Conservation (phyloP, 192 early-diverging fungal genomes). For the Coemansia sp. region DNA sequence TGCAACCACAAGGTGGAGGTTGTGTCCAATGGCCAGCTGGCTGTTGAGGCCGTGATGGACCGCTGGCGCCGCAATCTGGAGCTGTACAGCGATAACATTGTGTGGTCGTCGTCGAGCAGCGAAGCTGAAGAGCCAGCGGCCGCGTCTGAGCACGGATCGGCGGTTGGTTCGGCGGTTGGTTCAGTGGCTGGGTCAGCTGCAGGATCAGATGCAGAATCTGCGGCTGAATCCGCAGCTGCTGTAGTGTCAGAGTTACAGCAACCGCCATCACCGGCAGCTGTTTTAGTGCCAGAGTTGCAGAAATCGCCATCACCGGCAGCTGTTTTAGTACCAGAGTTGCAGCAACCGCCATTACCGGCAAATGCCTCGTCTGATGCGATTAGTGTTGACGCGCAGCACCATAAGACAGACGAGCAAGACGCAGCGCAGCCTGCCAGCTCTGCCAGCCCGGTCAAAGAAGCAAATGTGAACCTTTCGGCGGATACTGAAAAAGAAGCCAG, state of each 20-base stretch:
- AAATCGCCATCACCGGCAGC: neutral
- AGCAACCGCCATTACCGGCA: neutral
- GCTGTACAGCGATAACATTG: slow-evolving; percentile 28
- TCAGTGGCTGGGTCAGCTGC: neutral
- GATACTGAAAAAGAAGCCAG: neutral
- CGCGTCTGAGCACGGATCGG: slow-evolving; percentile 3
- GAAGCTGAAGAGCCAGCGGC: slow-evolving; percentile 13
- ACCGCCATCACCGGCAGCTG: neutral
- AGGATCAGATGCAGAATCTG: neutral
- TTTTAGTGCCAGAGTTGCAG: neutral
- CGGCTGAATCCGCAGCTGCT: too few species aligned
- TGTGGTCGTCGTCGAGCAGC: slow-evolving; percentile 10
- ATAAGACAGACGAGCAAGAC: neutral
- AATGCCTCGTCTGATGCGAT: neutral
- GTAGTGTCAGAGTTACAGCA: neutral
- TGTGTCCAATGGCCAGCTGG: slow-evolving; percentile 76
- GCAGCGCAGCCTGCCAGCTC: neutral
- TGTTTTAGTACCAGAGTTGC: neutral
- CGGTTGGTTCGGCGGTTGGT: slow-evolving; percentile 19
- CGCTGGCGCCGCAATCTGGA: slow-evolving; percentile 46
- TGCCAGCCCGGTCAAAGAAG: neutral
- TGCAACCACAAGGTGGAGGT: slow-evolving; percentile 75
- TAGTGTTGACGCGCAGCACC: neutral
- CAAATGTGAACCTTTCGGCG: neutral
- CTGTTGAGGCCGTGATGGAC: slow-evolving; percentile 69